Conservation (phyloP, 1,139 yeast genomes). For the Blastobotrys apis region DNA sequence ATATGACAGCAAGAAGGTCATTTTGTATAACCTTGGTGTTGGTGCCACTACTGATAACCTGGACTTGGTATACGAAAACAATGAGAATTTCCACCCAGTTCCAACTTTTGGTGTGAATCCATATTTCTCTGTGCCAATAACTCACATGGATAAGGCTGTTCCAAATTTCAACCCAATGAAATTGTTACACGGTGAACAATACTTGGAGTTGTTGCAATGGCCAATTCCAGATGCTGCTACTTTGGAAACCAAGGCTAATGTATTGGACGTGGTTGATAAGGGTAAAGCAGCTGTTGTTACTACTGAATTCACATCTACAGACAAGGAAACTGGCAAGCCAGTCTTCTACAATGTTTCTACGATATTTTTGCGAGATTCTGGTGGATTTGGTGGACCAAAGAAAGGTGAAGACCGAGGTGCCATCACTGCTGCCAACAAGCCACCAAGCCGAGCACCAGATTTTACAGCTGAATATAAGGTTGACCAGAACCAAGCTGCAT, state of each 20-base stretch:
- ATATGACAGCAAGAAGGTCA: constrained; percentile 67
- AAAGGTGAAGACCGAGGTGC: constrained; percentile 57
- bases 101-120: constrained; percentile 94
- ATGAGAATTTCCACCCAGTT: constrained; percentile 75
- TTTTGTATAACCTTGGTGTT: constrained; percentile 82
- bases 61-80: constrained; percentile 75
- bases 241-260: constrained; percentile 57
- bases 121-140: constrained; percentile 50
- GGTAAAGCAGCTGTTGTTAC: constrained; percentile 83
- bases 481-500: constrained; percentile 74
- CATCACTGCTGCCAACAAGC: constrained; percentile 59
- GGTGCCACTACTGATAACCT: constrained; percentile 82
- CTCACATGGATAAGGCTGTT: constrained; percentile 51
- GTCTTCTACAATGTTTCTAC: constrained; percentile 82
- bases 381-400: constrained; percentile 45
- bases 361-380: constrained; percentile 79
- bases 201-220: constrained; percentile 69
- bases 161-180: constrained; percentile 81
- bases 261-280: constrained; percentile 78
- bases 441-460: constrained; percentile 67
- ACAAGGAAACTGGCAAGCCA: constrained; percentile 62
- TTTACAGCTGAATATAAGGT: constrained; percentile 58
- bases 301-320: constrained; percentile 68
- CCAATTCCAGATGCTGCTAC: constrained; percentile 68
- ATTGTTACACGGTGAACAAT: constrained; percentile 94